Evolutionary conservation across 495 filamentous ascomycete genomes (phyloP).

Genomic region (Penicillium flavigenum): DNA sequence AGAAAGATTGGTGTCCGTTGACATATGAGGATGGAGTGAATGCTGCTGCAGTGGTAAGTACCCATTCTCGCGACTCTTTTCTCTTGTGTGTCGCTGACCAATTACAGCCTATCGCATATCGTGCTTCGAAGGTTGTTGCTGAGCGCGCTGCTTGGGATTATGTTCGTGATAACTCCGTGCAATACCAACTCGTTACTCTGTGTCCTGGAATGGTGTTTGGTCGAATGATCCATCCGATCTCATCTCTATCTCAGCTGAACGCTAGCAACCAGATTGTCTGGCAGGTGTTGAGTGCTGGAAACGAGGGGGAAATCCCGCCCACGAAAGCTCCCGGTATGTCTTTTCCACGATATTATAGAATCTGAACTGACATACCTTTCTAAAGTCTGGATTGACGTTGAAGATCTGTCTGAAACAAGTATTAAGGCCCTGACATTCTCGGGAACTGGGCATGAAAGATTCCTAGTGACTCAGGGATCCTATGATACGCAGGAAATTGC

Average conservation of each 20-base stretch:
- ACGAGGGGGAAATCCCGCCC: conserved; percentile 17
- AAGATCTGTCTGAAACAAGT: conserved; percentile 39
- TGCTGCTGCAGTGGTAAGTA: conserved; percentile 24
- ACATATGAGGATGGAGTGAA: conserved; percentile 36
- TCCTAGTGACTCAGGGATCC: conserved; percentile 32
- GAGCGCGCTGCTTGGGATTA: conserved; percentile 37
- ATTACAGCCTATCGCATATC: conserved; percentile 31
- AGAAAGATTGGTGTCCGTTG: conserved; percentile 38
- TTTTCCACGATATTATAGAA: background rate
- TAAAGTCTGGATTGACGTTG: conserved; percentile 32
- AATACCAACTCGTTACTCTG: conserved; percentile 24
- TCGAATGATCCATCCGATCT: conserved; percentile 31
- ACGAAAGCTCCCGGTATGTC: conserved; percentile 28
- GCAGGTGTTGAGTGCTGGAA: conserved; percentile 26
- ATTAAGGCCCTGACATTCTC: conserved; percentile 29
- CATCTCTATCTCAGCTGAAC: conserved; percentile 24
- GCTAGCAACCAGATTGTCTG: conserved; percentile 34
- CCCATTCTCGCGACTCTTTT: background rate
- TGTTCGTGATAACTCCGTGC: conserved; percentile 24
- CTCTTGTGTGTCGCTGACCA: conserved; percentile 2
- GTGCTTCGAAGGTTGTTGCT: conserved; percentile 37
- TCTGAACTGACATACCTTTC: background rate
- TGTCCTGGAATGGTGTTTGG: conserved; percentile 35
- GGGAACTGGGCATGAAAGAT: conserved; percentile 31
- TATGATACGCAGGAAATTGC: conserved; percentile 37